Evolutionary conservation across 2,329 filamentous ascomycete genomes (phyloP), one percentile per base, ranked within the genome.

Genomic region (Colletotrichum melonis): DNA sequence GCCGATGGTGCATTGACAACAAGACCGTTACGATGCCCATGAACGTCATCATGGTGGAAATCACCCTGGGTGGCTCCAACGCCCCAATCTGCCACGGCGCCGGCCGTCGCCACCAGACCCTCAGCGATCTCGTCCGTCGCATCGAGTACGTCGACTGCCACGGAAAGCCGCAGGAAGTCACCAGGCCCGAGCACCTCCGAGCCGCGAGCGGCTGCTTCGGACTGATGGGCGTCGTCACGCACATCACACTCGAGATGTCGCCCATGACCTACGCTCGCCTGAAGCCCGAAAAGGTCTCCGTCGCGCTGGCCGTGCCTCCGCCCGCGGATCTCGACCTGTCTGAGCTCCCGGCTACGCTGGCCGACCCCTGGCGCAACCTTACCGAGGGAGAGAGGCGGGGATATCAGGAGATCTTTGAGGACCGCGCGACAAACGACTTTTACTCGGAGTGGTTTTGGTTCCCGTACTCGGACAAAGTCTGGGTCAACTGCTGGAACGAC

Each of bases 401-500:
- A 1, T 83, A 85, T 1, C 78, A 82, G 5, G 74, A 55, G 5
- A 78, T 81, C 0, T 88, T 87, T 70, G 80, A 85, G 70, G 73
- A 77, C 2, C 78, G 81, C 3, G 84, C 84, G 16, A 76, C 76
- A 0, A 81, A 84, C 35, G 80, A 83, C 62, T 87, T 85, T 73
- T 87, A 87, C 67, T 78, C 80, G 26, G 86, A 88, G 74, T 87
- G 84, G 84, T 88, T 88, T 75, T 88, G 86, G 86, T 88, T 87
- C 72, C 82, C 86, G 0, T 86, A 85, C 67, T 82, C 83, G 24
- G 80, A 83, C 63, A 79, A 84, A 55, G 81, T 52, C 42, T 63
- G 19, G 38, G 24, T 52, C 26, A 52, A 42, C 26, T 7, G 26
- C 60, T 9, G 16, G 11, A 19, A 26, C 38, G 16, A 54, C 8